These are phyloP conservation scores for Poteriospumella lacustris DNA, from an alignment of 108 stramenopile genomes.

Conservation along the genomic window DNA sequence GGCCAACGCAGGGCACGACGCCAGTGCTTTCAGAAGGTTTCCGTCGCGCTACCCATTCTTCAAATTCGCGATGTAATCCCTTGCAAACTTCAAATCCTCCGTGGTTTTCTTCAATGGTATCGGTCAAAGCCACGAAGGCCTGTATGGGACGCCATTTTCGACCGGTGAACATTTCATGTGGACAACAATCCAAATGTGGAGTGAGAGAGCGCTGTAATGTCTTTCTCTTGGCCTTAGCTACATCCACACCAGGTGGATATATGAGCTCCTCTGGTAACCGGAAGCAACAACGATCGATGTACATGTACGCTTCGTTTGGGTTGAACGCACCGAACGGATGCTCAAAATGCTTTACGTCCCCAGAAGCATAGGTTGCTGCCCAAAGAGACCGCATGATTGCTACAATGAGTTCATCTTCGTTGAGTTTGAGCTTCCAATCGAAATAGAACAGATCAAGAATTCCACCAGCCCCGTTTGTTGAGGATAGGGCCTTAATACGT, in stretches of 20 bases:
- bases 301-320: slow-evolving; percentile 34
- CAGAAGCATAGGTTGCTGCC: slow-evolving; percentile 56
- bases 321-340: slow-evolving; percentile 34
- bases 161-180: slow-evolving; percentile 51
- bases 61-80: slow-evolving; percentile 84
- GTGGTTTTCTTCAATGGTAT: slow-evolving; percentile 62
- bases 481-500: slow-evolving; percentile 19
- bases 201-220: slow-evolving; percentile 78
- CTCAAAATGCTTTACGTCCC: neutral
- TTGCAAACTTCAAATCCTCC: slow-evolving; percentile 81
- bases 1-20: slow-evolving; percentile 67
- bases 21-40: neutral
- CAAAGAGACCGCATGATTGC: slow-evolving; percentile 66
- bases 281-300: slow-evolving; percentile 80
- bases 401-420: slow-evolving; percentile 58
- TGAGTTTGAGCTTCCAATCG: slow-evolving; percentile 70
- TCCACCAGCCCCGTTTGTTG: slow-evolving; percentile 58
- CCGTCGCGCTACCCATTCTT: slow-evolving; percentile 48
- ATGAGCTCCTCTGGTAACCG: slow-evolving; percentile 57
- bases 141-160: slow-evolving; percentile 87
- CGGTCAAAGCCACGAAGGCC: slow-evolving; percentile 76
- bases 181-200: slow-evolving; percentile 89
- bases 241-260: no score
- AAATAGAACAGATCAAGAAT: slow-evolving; percentile 81
- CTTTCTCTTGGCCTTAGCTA: slow-evolving; percentile 44